Conservation (phyloP, 2,329 filamentous ascomycete genomes). For the Colletotrichum echinochloae region DNA sequence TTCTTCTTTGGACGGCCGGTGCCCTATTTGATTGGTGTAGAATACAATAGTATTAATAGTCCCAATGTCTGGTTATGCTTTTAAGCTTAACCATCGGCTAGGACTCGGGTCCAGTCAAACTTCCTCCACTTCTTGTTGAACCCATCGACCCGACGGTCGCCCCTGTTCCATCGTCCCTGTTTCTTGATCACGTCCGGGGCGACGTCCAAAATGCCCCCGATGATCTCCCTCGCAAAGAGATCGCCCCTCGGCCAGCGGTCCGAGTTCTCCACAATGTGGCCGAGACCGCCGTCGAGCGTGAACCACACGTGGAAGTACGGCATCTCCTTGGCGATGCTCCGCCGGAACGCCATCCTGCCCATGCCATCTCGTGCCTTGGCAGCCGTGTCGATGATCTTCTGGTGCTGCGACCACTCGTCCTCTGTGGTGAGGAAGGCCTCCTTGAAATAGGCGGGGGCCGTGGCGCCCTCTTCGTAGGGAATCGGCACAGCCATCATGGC, state of each 20-base stretch:
- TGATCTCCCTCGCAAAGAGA: slow-evolving; percentile 89
- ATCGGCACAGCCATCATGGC: slow-evolving; percentile 88
- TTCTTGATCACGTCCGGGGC: slow-evolving; percentile 87
- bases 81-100: slow-evolving; percentile 54
- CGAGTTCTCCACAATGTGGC: slow-evolving; percentile 90
- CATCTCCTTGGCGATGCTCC: slow-evolving; percentile 91
- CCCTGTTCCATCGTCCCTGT: slow-evolving; percentile 85
- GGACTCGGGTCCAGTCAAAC: slow-evolving; percentile 85
- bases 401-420: slow-evolving; percentile 95
- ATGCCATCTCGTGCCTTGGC: slow-evolving; percentile 73
- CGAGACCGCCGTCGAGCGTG: slow-evolving; percentile 88
- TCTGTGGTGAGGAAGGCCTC: slow-evolving; percentile 91
- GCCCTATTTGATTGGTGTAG: background rate
- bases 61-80: background rate
- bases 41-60: background rate
- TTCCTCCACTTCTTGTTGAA: slow-evolving; percentile 90
- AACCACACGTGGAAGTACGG: slow-evolving; percentile 99
- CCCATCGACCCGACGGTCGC: slow-evolving; percentile 76
- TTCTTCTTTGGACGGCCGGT: background rate
- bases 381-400: slow-evolving; percentile 91
- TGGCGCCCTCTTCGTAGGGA: slow-evolving; percentile 91
- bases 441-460: slow-evolving; percentile 92
- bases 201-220: slow-evolving; percentile 91
- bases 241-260: slow-evolving; percentile 90
- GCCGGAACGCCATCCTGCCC: slow-evolving; percentile 85